These are phyloP conservation scores for Viola odorata DNA, from an alignment of 345 rosid genomes.

Conservation along the genomic window DNA sequence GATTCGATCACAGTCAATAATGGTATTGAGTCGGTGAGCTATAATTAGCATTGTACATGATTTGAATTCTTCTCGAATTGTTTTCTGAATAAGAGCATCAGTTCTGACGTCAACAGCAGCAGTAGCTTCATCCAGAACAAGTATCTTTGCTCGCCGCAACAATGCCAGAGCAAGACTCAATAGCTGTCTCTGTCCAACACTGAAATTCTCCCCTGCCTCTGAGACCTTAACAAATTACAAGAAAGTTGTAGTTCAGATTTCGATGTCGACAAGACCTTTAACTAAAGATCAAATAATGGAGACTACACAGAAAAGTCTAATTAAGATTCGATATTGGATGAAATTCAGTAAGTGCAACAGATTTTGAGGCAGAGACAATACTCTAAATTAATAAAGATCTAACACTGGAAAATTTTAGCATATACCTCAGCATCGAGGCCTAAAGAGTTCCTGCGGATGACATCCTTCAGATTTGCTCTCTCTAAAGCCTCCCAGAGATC, in stretches of 20 bases:
- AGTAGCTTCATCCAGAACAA: conserved; percentile 97
- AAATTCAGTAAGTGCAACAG: too few species aligned
- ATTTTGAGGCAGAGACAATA: too few species aligned
- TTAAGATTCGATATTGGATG: too few species aligned
- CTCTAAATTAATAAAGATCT: too few species aligned
- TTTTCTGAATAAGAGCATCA: conserved; percentile 96
- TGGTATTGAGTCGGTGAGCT: conserved; percentile 94
- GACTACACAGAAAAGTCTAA: too few species aligned
- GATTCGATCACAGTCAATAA: conserved; percentile 87
- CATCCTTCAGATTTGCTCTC: conserved; percentile 95
- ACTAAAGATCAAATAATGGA: neutral
- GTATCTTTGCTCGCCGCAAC: conserved; percentile 92
- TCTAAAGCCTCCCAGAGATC: conserved; percentile 98
- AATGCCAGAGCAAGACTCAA: conserved; percentile 96
- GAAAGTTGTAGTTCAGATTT: conserved; percentile 8
- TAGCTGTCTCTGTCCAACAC: conserved; percentile 97
- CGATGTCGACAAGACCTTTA: neutral
- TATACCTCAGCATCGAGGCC: conserved; percentile 93
- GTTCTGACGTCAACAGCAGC: conserved; percentile 99
- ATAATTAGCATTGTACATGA: conserved; percentile 95
- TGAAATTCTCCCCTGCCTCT: conserved; percentile 95
- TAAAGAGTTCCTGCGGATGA: conserved; percentile 65
- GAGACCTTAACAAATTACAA: conserved; percentile 48
- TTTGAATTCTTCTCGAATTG: conserved; percentile 93
- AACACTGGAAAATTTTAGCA: conserved; percentile 3